A percentile compares a stretch with the other conserved stretches of the same genome.
Evolutionary conservation across 129 eudicot species (phyloP).

Genomic region (Flaveria robusta): DNA sequence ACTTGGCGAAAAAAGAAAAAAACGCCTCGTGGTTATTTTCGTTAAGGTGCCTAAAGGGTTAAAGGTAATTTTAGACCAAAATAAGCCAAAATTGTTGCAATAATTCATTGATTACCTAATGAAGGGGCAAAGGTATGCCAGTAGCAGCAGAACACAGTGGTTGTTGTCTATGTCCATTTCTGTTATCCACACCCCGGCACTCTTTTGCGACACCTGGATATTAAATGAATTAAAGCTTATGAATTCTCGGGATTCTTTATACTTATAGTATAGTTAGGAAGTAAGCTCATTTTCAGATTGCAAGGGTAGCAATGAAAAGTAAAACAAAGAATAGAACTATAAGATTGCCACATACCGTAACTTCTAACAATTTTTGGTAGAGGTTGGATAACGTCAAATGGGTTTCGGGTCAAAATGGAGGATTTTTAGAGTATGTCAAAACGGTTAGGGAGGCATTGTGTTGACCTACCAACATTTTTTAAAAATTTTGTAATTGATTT

Average conservation of each 20-base stretch:
- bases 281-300: background rate
- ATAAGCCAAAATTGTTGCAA: background rate
- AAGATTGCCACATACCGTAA: background rate
- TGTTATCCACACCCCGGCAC: constrained; percentile 10
- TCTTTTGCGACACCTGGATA: constrained; percentile 41
- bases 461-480: background rate
- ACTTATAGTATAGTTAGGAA: background rate
- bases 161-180: constrained; percentile 21
- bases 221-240: constrained; percentile 13
- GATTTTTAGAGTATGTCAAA: background rate
- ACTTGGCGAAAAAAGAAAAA: background rate
- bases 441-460: background rate
- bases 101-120: constrained; percentile 41
- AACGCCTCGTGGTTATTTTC: background rate
- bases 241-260: background rate
- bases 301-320: background rate
- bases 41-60: background rate
- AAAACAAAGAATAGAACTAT: constrained; percentile 2
- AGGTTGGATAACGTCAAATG: background rate
- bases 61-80: constrained; percentile 6
- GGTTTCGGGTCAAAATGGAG: background rate
- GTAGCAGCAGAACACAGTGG: constrained; percentile 17
- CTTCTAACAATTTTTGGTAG: background rate
- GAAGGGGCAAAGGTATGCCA: constrained; percentile 55
- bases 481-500: no score